A percentile compares a stretch with the other conserved stretches of the same genome.
Conservation (phyloP, 2,329 filamentous ascomycete genomes). For the Didymella keratinophila region DNA sequence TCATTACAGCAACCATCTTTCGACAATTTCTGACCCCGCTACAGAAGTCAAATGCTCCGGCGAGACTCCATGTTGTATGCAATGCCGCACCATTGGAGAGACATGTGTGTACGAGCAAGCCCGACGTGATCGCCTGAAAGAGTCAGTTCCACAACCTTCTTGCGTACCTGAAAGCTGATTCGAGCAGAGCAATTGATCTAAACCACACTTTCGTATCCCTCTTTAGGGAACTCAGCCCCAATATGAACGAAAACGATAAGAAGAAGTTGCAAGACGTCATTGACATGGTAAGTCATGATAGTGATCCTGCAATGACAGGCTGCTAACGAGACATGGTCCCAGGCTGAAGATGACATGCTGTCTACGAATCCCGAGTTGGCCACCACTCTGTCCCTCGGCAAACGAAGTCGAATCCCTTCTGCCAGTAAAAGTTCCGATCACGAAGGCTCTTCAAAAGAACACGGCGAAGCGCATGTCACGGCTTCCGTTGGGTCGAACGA, state of each 20-base stretch:
- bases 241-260: constrained; percentile 25
- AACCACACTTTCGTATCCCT: constrained; percentile 31
- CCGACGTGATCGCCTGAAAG: constrained; percentile 35
- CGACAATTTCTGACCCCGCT: background rate
- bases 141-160: constrained; percentile 14
- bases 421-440: background rate
- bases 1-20: background rate
- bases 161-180: background rate
- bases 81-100: constrained; percentile 25
- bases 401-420: constrained; percentile 22
- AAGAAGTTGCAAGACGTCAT: constrained; percentile 29
- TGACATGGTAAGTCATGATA: constrained; percentile 24
- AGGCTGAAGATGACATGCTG: constrained; percentile 34
- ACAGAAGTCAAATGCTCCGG: constrained; percentile 39
- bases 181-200: constrained; percentile 29
- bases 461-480: constrained; percentile 34
- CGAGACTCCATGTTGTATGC: constrained; percentile 29
- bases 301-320: background rate
- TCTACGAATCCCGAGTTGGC: constrained; percentile 1
- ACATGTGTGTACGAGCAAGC: constrained; percentile 35
- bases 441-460: background rate
- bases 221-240: constrained; percentile 29
- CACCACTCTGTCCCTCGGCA: constrained; percentile 21
- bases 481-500: constrained; percentile 41
- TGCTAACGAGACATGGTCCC: background rate